A percentile compares a stretch with the other conserved stretches of the same genome.
Conservation (phyloP, 441 rosid genomes). For the Populus hybrid region DNA sequence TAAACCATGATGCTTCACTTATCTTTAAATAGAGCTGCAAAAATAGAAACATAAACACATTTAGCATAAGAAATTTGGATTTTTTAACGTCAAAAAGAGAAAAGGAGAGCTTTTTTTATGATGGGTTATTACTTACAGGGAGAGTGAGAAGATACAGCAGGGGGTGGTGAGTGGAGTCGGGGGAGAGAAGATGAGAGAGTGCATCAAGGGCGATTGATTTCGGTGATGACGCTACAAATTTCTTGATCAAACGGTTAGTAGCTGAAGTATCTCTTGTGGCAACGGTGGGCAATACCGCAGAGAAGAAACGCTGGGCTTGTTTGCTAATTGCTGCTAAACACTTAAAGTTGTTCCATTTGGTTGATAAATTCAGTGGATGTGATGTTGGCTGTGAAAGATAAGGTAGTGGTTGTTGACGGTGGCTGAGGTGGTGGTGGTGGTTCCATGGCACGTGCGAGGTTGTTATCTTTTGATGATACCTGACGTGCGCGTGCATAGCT, state of each 20-base stretch:
- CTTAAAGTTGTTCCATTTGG: conserved; percentile 18
- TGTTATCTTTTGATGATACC: neutral
- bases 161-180: conserved; percentile 36
- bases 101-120: neutral
- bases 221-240: conserved; percentile 71
- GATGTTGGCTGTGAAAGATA: neutral
- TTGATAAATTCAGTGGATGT: neutral
- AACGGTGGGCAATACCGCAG: conserved; percentile 41
- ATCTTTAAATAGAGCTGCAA: conserved; percentile 64
- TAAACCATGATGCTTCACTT: conserved; percentile 65
- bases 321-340: conserved; percentile 39
- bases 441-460: conserved; percentile 11
- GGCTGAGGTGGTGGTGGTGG: neutral
- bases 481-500: neutral
- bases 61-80: neutral
- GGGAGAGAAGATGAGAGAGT: conserved; percentile 71
- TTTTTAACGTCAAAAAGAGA: neutral
- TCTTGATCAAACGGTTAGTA: conserved; percentile 56
- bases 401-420: neutral
- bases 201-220: conserved; percentile 67
- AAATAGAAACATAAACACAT: neutral
- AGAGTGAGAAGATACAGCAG: conserved; percentile 20
- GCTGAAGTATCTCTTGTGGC: conserved; percentile 43
- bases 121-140: conserved; percentile 38
- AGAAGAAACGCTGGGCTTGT: conserved; percentile 58